phyloP scores from a whole-genome alignment of 2,329 filamentous ascomycete species.

The Fonsecaea pugnacius region DNA sequence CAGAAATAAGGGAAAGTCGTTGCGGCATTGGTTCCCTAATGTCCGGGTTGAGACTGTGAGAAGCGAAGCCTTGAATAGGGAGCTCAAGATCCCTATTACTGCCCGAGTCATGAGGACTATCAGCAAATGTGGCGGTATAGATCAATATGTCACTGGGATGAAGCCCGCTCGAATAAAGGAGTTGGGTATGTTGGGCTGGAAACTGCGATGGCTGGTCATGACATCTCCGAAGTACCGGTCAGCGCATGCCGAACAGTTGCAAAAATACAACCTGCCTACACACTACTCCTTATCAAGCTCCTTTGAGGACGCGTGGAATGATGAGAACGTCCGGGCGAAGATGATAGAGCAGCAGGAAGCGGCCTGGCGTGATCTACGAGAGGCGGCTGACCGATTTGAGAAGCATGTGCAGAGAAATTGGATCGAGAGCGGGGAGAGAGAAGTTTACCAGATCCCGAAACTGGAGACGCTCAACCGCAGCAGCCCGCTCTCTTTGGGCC shows the following conservation, averaged over 20 bases:
- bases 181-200: conserved; percentile 88
- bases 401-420: conserved; percentile 36
- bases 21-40: conserved; percentile 56
- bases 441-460: conserved; percentile 25
- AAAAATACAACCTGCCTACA: conserved; percentile 66
- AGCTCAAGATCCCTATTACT: conserved; percentile 53
- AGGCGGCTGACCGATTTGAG: conserved; percentile 37
- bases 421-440: conserved; percentile 30
- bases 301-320: conserved; percentile 48
- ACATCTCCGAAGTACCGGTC: conserved; percentile 71
- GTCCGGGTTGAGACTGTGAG: conserved; percentile 53
- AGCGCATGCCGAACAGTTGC: conserved; percentile 68
- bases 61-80: conserved; percentile 49
- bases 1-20: conserved; percentile 54
- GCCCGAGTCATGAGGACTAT: conserved; percentile 60
- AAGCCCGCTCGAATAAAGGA: conserved; percentile 80
- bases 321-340: conserved; percentile 49
- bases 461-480: conserved; percentile 24
- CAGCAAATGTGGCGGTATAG: conserved; percentile 83
- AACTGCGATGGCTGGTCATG: conserved; percentile 86
- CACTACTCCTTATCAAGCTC: conserved; percentile 44
- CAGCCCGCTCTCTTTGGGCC: conserved; percentile 14
- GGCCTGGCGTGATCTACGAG: conserved; percentile 37
- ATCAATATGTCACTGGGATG: conserved; percentile 84
- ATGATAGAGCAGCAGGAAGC: conserved; percentile 46